Percentiles rank a stretch among this genome's conserved stretches.
These are phyloP conservation scores for Boletus tomentosulus DNA, from an alignment of 768 basidiomycete genomes.

Conservation along the genomic window DNA sequence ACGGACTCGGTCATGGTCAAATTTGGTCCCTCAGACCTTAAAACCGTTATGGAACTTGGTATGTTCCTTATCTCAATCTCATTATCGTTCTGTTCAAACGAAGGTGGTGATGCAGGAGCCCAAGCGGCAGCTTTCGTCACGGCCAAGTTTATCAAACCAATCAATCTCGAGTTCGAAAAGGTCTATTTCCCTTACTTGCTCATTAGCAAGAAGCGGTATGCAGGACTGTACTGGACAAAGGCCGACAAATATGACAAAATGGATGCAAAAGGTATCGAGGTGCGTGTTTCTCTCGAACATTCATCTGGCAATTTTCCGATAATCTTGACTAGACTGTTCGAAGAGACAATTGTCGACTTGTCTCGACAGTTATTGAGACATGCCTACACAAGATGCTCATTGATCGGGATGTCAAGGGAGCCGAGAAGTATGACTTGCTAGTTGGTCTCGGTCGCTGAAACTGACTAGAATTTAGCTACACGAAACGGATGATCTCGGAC, in stretches of 20 bases:
- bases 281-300: constrained; percentile 31
- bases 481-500: constrained; percentile 90
- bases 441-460: constrained; percentile 4
- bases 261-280: constrained; percentile 99
- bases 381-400: constrained; percentile 98
- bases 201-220: constrained; percentile 98
- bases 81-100: neutral
- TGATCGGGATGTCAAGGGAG: constrained; percentile 88
- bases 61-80: constrained; percentile 17
- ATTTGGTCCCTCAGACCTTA: constrained; percentile 87
- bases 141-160: constrained; percentile 86
- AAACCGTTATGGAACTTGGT: constrained; percentile 89
- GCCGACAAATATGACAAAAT: constrained; percentile 97
- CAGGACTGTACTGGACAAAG: constrained; percentile 96
- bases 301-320: neutral
- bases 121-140: constrained; percentile 94
- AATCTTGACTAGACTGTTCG: constrained; percentile 73
- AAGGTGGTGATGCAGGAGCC: constrained; percentile 50
- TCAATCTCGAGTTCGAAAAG: constrained; percentile 99
- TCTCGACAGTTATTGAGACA: constrained; percentile 96
- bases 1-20: constrained; percentile 99
- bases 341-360: constrained; percentile 97
- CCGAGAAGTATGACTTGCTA: constrained; percentile 67
- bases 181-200: constrained; percentile 98
- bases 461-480: constrained; percentile 57